Conservation (phyloP, 805 yeast species). For the Naumovozyma baii region DNA sequence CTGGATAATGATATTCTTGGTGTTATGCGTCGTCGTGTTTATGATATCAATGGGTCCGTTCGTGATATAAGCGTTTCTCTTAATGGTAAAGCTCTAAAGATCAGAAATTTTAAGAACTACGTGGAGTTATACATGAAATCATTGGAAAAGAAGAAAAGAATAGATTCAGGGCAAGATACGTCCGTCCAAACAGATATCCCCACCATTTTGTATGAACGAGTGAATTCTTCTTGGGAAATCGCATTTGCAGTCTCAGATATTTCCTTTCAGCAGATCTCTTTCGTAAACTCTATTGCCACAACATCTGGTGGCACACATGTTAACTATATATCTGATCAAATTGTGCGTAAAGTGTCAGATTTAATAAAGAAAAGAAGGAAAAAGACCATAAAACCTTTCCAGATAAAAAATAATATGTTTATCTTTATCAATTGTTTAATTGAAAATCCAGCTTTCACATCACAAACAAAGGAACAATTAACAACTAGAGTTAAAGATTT, state of each 20-base stretch:
- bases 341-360: constrained; percentile 68
- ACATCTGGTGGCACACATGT: constrained; percentile 97
- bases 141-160: constrained; percentile 38
- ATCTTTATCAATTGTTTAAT: constrained; percentile 83
- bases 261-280: constrained; percentile 84
- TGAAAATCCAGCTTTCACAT: constrained; percentile 94
- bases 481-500: constrained; percentile 83
- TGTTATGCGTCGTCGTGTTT: constrained; percentile 85
- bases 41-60: constrained; percentile 90
- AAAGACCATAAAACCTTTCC: constrained; percentile 75
- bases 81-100: constrained; percentile 61
- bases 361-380: constrained; percentile 57
- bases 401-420: constrained; percentile 83
- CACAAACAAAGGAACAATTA: constrained; percentile 93
- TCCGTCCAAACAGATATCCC: constrained; percentile 32
- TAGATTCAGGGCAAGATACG: constrained; percentile 33
- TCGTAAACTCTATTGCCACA: constrained; percentile 95
- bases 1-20: constrained; percentile 77
- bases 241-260: constrained; percentile 93
- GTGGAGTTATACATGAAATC: constrained; percentile 85
- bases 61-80: constrained; percentile 68
- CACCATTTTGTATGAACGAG: constrained; percentile 65
- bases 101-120: constrained; percentile 73
- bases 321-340: constrained; percentile 73
- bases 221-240: constrained; percentile 89